Conservation (phyloP, 2,329 filamentous ascomycete species). For the Nemania sp. region DNA sequence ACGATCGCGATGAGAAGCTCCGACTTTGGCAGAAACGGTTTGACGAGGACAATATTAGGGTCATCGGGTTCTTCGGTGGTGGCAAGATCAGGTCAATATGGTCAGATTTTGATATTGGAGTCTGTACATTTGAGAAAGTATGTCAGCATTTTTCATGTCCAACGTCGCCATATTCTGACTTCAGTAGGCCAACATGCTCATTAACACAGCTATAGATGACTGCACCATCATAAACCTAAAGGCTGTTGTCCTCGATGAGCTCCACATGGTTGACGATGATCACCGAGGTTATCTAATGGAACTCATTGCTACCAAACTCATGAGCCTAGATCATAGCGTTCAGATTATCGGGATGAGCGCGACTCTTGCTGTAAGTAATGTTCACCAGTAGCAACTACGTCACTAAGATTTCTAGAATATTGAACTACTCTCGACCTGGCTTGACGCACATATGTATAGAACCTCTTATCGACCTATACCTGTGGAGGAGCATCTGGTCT, state of each 20-base stretch:
- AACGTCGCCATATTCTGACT: slow-evolving; percentile 23
- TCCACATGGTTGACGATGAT: slow-evolving; percentile 82
- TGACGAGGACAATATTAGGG: slow-evolving; percentile 62
- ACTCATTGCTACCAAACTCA: slow-evolving; percentile 71
- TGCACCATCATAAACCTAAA: slow-evolving; percentile 65
- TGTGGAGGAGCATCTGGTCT: slow-evolving; percentile 74
- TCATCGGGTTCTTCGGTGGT: slow-evolving; percentile 76
- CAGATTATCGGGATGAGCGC: slow-evolving; percentile 82
- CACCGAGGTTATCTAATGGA: slow-evolving; percentile 76
- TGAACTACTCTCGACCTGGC: slow-evolving; percentile 68
- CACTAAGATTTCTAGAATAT: slow-evolving; percentile 59
- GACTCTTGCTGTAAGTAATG: slow-evolving; percentile 64
- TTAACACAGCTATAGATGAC: slow-evolving; percentile 75
- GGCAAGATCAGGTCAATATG: slow-evolving; percentile 68
- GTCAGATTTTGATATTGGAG: slow-evolving; percentile 75
- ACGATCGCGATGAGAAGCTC: slow-evolving; percentile 39
- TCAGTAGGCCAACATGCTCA: slow-evolving; percentile 68
- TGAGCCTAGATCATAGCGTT: slow-evolving; percentile 67
- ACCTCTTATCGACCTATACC: slow-evolving; percentile 76
- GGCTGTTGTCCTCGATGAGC: slow-evolving; percentile 72
- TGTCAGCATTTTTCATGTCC: slow-evolving; percentile 1
- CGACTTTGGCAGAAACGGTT: slow-evolving; percentile 57
- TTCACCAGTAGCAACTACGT: background rate
- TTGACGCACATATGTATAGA: slow-evolving; percentile 70
- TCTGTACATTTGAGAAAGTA: slow-evolving; percentile 80